Percentiles rank a stretch among this genome's conserved stretches.
Conservation (phyloP, 1,284 basidiomycete species). For the Anthracocystis panici-leucophaei region DNA sequence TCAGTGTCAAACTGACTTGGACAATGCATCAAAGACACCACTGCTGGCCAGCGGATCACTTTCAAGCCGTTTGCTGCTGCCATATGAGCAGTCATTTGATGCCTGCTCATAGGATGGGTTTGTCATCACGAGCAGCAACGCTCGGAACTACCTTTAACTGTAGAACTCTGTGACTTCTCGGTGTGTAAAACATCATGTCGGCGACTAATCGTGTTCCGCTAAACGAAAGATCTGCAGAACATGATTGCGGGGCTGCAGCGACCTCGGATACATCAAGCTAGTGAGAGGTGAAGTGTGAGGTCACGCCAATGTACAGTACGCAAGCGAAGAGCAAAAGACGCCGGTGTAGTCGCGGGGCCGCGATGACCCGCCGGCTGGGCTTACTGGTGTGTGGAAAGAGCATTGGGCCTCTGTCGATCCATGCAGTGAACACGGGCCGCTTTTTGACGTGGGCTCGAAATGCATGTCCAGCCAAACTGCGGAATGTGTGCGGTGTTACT, state of each 20-base stretch:
- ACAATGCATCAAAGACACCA: background rate
- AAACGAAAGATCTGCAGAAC: slow-evolving; percentile 4
- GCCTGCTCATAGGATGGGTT: no score
- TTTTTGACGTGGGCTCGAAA: slow-evolving; percentile 13
- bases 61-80: no score
- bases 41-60: no score
- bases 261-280: background rate
- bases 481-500: slow-evolving; percentile 26
- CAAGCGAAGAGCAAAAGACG: slow-evolving; percentile 3
- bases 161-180: background rate
- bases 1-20: background rate
- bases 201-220: background rate
- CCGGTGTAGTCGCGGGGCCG: slow-evolving; percentile 4
- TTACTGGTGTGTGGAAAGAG: background rate
- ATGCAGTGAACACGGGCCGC: background rate
- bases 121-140: background rate
- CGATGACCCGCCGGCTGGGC: background rate
- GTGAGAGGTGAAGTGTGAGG: background rate
- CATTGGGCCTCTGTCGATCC: slow-evolving; percentile 18
- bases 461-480: slow-evolving; percentile 15
- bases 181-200: background rate
- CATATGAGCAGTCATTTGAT: no score
- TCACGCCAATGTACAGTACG: slow-evolving; percentile 4
- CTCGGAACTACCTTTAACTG: background rate
- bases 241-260: background rate